Evolutionary conservation across 75 land plant species (phyloP), one percentile per base, ranked within the genome.

Genomic region (Pinus albicaulis): DNA sequence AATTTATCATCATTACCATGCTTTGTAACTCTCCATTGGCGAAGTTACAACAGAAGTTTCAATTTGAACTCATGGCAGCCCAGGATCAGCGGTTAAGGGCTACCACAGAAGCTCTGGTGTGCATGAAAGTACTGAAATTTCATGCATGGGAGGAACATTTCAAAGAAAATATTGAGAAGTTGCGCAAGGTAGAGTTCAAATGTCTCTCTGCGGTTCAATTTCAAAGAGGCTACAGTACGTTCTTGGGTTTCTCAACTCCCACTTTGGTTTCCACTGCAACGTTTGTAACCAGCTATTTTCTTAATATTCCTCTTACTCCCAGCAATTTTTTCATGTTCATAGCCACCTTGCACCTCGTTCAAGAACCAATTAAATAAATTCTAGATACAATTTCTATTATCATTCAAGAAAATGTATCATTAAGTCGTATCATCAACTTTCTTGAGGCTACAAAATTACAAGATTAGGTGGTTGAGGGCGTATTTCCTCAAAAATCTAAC

Each of bases 131-230:
- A 17, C 71, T 86, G 52, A 86, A 86, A 68, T 77, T 79, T 52
- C 78, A 85, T 73, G 88, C 88, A 26, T 86, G 88, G 88, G 88
- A 86, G 76, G 75, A 70, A 41, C 76, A 74, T 44, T 86, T 86
- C 71, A 76, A n/a, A n/a, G n/a, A n/a, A n/a, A n/a, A n/a, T n/a
- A n/a, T n/a, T n/a, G n/a, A n/a, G n/a, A n/a, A n/a, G n/a, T n/a
- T n/a, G n/a, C n/a, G n/a, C n/a, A n/a, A n/a, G n/a, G n/a, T n/a
- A n/a, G n/a, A n/a, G n/a, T 55, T 75, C 59, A 73, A 78, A 3
- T 83, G 86, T 86, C 72, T 86, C 16, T 48, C 77, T 13, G 73
- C 60, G 14, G 76, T 75, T 28, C 80, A 80, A 25, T 73, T 38
- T 55, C 62, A 76, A 56, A 73, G 63, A 36, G 56, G 82, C 24